Base-by-base conservation (phyloP, 2,329 filamentous ascomycete genomes). In the Boeremia exigua region DNA sequence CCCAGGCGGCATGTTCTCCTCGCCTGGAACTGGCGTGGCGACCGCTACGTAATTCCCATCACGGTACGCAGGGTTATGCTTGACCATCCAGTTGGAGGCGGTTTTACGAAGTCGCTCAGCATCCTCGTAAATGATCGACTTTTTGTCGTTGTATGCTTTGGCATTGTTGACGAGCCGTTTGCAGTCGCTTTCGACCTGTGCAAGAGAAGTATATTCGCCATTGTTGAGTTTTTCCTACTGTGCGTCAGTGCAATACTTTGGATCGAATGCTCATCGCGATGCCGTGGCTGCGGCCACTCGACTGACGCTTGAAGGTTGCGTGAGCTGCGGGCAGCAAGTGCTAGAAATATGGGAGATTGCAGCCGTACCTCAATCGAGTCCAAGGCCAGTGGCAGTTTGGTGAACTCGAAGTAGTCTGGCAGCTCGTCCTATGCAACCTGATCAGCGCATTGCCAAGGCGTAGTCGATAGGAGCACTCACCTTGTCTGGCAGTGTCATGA, bases 111-210 rank as follows among this genome's bases (percentile, higher is more conserved):
- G 85, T 44, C 91, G 86, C 75, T 96, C 92, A 8, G 92, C 91
- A 78, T 96, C 92, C 38, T 92, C 88, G 70, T 89, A 94, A 33
- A 89, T 82, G 54, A 86, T 79, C 0, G 90, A 91, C 38, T 83
- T 84, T 64, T 88, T 88, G 56, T 88, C 82, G 69, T 94, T 94
- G 77, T 86, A 95, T 49, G 91, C 87, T 75, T 96, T 96, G 32
- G 90, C 91, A 70, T 96, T 96, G 61, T 86, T 84, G 51, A 96
- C 89, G 83, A 96, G 90, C 60, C 92, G 88, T 79, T 95, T 96
- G 71, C 94, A 85, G 72, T 93, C 93, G 69, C 89, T 88, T 75
- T 96, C 92, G 11, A 96, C 79, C 45, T 88, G 82, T 6, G 90
- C 87, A 44, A 96, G 81, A 47, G 79, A 89, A 12, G 82, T 73